Percentiles rank a stretch among this genome's conserved stretches.
These are phyloP conservation scores for Termitomyces sp. DNA, from an alignment of 768 basidiomycete genomes.

Conservation along the genomic window DNA sequence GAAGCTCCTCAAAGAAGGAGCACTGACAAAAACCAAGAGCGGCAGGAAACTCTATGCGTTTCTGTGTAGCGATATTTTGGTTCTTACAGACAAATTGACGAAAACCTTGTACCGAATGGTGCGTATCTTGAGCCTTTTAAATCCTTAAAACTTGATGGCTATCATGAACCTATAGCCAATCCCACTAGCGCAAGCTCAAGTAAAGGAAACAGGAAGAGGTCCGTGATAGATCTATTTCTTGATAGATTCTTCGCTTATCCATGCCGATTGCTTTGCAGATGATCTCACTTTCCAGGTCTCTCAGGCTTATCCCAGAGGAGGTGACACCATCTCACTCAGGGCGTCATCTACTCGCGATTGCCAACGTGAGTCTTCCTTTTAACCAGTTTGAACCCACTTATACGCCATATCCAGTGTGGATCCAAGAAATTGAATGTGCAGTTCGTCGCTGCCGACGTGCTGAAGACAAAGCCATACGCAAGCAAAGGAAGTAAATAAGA, in stretches of 20 bases:
- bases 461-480: conserved; percentile 21
- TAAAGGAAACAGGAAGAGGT: conserved; percentile 52
- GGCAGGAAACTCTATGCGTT: conserved; percentile 69
- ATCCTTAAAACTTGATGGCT: background rate
- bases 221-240: conserved; percentile 6
- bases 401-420: conserved; percentile 18
- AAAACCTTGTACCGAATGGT: conserved; percentile 76
- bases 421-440: conserved; percentile 28
- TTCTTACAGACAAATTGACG: conserved; percentile 70
- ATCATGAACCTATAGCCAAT: conserved; percentile 51
- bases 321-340: conserved; percentile 58
- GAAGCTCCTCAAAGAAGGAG: conserved; percentile 29
- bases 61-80: conserved; percentile 86
- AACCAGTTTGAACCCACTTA: background rate
- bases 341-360: conserved; percentile 14
- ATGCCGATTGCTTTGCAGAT: conserved; percentile 34
- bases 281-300: conserved; percentile 62
- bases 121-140: background rate
- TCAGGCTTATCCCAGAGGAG: conserved; percentile 48
- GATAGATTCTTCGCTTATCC: background rate
- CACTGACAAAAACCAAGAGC: conserved; percentile 77
- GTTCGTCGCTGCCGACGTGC: conserved; percentile 26
- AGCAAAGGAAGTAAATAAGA: conserved; percentile 9
- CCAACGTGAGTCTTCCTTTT: background rate
- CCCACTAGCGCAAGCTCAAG: conserved; percentile 59